These are phyloP conservation scores for Fusarium floridanum DNA, from an alignment of 2,329 filamentous ascomycete genomes.

Conservation along the genomic window DNA sequence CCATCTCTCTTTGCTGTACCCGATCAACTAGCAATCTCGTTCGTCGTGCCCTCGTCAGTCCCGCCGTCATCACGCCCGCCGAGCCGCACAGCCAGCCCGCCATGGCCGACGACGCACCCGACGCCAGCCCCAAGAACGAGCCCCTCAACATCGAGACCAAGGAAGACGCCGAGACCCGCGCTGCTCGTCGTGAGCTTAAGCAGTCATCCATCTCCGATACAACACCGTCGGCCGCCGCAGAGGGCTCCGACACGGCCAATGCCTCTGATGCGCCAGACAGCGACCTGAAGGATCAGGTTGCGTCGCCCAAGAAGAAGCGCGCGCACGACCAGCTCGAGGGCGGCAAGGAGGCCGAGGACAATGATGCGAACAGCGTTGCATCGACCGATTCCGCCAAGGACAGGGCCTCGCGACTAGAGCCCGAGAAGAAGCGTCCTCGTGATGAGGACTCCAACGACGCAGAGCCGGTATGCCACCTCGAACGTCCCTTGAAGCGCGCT, in stretches of 20 bases:
- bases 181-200: constrained; percentile 73
- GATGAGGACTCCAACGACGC: constrained; percentile 60
- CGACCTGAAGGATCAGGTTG: constrained; percentile 61
- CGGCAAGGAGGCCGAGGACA: constrained; percentile 57
- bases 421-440: constrained; percentile 74
- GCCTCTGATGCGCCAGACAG: constrained; percentile 52
- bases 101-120: constrained; percentile 62
- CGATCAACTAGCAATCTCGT: constrained; percentile 8
- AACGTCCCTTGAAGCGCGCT: not conserved
- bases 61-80: constrained; percentile 34
- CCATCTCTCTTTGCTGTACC: not conserved
- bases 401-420: constrained; percentile 63
- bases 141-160: constrained; percentile 52
- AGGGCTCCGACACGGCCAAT: constrained; percentile 43
- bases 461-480: constrained; percentile 48
- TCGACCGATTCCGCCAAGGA: constrained; percentile 62
- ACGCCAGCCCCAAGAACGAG: constrained; percentile 56
- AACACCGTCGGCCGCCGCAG: constrained; percentile 39
- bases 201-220: constrained; percentile 72
- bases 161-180: constrained; percentile 74
- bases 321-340: constrained; percentile 70
- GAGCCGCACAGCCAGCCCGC: constrained; percentile 38
- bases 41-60: constrained; percentile 15
- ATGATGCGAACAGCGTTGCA: constrained; percentile 58
- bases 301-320: constrained; percentile 76